A percentile compares a stretch with the other conserved stretches of the same genome.
phyloP scores from a whole-genome alignment of 2,329 filamentous ascomycete genomes.

The Pseudofabraea citricarpa region DNA sequence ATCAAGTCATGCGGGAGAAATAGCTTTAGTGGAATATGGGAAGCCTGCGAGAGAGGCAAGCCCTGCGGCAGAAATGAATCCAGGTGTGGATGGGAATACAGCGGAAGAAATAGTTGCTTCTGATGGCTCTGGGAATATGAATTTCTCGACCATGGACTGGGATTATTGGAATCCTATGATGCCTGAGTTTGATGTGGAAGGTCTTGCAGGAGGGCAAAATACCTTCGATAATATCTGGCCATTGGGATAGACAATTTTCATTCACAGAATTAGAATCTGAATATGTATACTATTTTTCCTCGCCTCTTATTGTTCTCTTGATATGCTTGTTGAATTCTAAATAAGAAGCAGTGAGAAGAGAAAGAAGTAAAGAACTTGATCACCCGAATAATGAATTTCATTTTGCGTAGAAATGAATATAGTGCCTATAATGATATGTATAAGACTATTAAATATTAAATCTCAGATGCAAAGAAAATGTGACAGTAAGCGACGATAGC shows the following conservation, averaged over 20 bases:
- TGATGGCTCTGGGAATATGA: too few species aligned
- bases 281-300: not conserved
- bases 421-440: too few species aligned
- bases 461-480: too few species aligned
- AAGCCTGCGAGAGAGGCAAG: not conserved
- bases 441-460: too few species aligned
- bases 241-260: not conserved
- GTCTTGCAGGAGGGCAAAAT: not conserved
- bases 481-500: too few species aligned
- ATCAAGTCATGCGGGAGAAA: not conserved
- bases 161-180: not conserved
- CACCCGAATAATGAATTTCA: too few species aligned
- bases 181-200: not conserved
- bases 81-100: not conserved
- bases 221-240: not conserved
- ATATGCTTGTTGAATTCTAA: not conserved
- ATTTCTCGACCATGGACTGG: not conserved
- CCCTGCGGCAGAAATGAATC: not conserved
- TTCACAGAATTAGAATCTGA: not conserved
- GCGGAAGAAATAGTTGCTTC: too few species aligned
- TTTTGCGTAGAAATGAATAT: too few species aligned
- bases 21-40: not conserved
- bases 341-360: not conserved
- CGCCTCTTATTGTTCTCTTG: not conserved
- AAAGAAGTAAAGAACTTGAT: not conserved